These are phyloP conservation scores for Barnettozyma vustinii DNA, from an alignment of 805 yeast species.

Conservation along the genomic window DNA sequence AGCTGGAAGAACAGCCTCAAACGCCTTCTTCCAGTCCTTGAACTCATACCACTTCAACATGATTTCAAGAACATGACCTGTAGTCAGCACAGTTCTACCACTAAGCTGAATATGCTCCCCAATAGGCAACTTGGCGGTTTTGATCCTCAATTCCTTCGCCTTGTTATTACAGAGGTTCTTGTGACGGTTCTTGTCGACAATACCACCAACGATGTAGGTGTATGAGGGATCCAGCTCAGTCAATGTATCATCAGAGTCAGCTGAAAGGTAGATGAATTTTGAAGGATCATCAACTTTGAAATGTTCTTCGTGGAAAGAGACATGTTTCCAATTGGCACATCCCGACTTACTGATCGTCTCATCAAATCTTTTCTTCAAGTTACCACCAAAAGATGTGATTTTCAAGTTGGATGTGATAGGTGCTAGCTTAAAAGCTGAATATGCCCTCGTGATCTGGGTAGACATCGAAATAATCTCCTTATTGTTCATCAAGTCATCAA, in stretches of 20 bases:
- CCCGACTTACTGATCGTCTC: constrained; percentile 45
- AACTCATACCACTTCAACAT: constrained; percentile 74
- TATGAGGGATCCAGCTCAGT: constrained; percentile 57
- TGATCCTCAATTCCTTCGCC: constrained; percentile 66
- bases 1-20: constrained; percentile 81
- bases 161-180: constrained; percentile 74
- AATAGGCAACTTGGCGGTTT: constrained; percentile 79
- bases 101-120: constrained; percentile 76
- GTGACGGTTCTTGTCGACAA: constrained; percentile 91
- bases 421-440: constrained; percentile 69
- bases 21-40: constrained; percentile 80
- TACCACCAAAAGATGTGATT: constrained; percentile 61
- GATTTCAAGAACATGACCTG: constrained; percentile 91
- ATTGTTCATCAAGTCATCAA: constrained; percentile 84
- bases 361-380: constrained; percentile 65
- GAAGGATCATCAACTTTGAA: constrained; percentile 29
- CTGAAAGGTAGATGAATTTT: constrained; percentile 66
- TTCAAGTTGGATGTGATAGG: constrained; percentile 49
- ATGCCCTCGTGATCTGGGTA: constrained; percentile 75
- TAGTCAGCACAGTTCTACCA: constrained; percentile 86
- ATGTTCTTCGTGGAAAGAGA: constrained; percentile 39
- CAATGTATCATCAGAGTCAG: constrained; percentile 75
- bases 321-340: constrained; percentile 63
- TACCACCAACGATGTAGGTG: constrained; percentile 90
- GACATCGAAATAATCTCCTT: constrained; percentile 65